Evolutionary conservation across 306 rosid species (phyloP).

Genomic region (Nissolia schottii): DNA sequence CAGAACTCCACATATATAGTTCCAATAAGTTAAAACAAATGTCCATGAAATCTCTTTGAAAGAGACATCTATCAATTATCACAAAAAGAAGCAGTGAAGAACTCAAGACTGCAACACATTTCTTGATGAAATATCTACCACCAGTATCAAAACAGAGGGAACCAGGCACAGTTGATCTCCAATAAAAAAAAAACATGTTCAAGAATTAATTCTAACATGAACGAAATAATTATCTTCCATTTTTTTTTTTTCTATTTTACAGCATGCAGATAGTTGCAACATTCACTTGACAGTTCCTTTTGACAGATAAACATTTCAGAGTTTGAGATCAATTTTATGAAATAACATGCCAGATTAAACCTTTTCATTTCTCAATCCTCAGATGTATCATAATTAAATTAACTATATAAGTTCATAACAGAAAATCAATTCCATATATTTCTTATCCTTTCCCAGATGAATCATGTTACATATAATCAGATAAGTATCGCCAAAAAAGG

Average conservation of each 20-base stretch:
- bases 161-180: neutral
- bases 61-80: neutral
- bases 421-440: neutral
- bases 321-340: neutral
- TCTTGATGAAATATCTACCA: neutral
- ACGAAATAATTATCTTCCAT: neutral
- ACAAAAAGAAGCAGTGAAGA: neutral
- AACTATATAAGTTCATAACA: neutral
- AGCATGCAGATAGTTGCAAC: neutral
- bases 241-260: neutral
- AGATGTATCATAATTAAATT: slow-evolving; percentile 17
- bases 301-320: neutral
- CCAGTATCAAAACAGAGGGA: neutral
- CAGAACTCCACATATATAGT: slow-evolving; percentile 1
- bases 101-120: neutral
- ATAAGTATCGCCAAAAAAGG: neutral
- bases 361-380: no score
- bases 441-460: neutral
- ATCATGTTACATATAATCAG: slow-evolving; percentile 16
- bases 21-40: slow-evolving; percentile 1
- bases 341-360: neutral
- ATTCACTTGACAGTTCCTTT: neutral
- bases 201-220: neutral
- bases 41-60: neutral
- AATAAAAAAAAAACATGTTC: neutral